These are phyloP conservation scores for Gillenia trifoliata DNA, from an alignment of 306 rosid species.

Conservation along the genomic window DNA sequence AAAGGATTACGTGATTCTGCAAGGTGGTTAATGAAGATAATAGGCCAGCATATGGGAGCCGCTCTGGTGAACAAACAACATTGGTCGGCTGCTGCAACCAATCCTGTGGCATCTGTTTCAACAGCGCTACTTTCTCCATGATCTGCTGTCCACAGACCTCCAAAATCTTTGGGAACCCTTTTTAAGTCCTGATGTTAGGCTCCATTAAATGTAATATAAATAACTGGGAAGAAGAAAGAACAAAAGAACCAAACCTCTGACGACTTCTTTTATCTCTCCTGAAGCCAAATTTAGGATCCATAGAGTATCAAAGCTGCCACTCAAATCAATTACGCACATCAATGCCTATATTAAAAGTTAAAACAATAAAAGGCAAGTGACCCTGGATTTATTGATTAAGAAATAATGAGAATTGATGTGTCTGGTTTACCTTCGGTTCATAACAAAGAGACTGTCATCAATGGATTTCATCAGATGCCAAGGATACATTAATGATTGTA, in stretches of 20 bases:
- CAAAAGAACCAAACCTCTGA: conserved; percentile 47
- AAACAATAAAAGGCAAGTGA: background rate
- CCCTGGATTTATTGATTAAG: no score
- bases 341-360: background rate
- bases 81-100: conserved; percentile 44
- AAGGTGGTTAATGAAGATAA: conserved; percentile 60
- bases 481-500: conserved; percentile 57
- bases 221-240: conserved; percentile 14
- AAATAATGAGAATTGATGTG: background rate
- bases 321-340: conserved; percentile 3
- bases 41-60: conserved; percentile 49
- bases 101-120: conserved; percentile 50
- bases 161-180: conserved; percentile 55
- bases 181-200: conserved; percentile 20
- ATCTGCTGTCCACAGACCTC: conserved; percentile 55
- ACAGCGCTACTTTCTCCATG: conserved; percentile 42
- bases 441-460: conserved; percentile 50
- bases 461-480: conserved; percentile 77
- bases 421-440: conserved; percentile 52
- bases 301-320: conserved; percentile 60
- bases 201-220: conserved; percentile 11
- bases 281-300: conserved; percentile 71
- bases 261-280: conserved; percentile 44
- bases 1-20: conserved; percentile 53
- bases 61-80: conserved; percentile 29